These are phyloP conservation scores for Kazachstania taianensis DNA, from an alignment of 805 yeast genomes.

Conservation along the genomic window DNA sequence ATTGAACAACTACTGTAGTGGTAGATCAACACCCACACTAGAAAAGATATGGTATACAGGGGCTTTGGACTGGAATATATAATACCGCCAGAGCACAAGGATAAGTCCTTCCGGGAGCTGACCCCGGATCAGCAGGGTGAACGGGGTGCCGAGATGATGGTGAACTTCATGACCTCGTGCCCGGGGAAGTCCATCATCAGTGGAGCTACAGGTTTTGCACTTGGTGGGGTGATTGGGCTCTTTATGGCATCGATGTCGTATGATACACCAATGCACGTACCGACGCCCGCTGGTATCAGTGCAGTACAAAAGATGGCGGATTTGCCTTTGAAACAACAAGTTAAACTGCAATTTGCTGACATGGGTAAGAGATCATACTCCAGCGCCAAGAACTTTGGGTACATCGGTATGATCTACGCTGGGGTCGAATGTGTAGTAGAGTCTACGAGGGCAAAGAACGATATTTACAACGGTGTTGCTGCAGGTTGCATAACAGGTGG, in stretches of 20 bases:
- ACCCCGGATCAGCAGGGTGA: conserved; percentile 90
- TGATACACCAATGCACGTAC: conserved; percentile 33
- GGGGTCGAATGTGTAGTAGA: conserved; percentile 91
- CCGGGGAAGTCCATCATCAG: conserved; percentile 90
- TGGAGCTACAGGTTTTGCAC: conserved; percentile 86
- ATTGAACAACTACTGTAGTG: no score
- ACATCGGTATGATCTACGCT: conserved; percentile 80
- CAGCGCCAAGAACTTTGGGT: conserved; percentile 90
- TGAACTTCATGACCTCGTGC: conserved; percentile 80
- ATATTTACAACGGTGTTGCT: conserved; percentile 78
- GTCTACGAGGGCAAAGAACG: conserved; percentile 79
- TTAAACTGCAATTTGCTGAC: conserved; percentile 82
- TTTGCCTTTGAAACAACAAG: conserved; percentile 84
- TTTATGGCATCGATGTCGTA: conserved; percentile 68
- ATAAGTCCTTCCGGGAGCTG: conserved; percentile 56
- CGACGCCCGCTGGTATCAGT: conserved; percentile 15
- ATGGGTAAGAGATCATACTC: conserved; percentile 85
- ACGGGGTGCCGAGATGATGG: conserved; percentile 75
- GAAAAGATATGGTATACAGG: conserved; percentile 28
- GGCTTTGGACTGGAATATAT: conserved; percentile 36
- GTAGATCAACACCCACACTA: no score
- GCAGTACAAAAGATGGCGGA: conserved; percentile 54
- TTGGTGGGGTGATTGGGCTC: conserved; percentile 92
- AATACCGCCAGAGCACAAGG: conserved; percentile 30
- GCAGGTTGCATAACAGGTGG: conserved; percentile 98